These are phyloP conservation scores for Quercus wislizeni DNA, from an alignment of 306 rosid genomes.

Conservation along the genomic window DNA sequence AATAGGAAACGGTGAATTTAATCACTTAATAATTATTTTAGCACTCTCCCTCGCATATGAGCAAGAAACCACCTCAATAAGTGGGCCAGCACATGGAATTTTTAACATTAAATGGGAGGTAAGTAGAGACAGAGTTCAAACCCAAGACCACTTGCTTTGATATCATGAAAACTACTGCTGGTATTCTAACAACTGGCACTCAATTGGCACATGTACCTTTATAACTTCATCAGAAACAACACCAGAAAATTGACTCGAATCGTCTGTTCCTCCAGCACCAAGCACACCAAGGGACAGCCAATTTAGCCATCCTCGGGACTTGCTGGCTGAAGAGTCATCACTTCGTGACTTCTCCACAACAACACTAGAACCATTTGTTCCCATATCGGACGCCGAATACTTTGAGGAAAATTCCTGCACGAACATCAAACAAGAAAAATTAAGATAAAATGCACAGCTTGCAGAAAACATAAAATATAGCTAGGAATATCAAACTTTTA, in stretches of 20 bases:
- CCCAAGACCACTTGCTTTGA: no score
- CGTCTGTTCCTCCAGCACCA: constrained; percentile 98
- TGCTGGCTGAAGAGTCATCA: constrained; percentile 57
- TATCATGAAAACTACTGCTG: no score
- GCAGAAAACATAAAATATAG: not conserved
- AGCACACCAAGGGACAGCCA: constrained; percentile 99
- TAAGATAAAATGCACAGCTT: constrained; percentile 13
- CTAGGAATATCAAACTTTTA: not conserved
- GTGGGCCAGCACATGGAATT: no score
- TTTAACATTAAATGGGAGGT: no score
- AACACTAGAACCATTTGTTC: constrained; percentile 25
- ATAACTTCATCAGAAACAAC: constrained; percentile 86
- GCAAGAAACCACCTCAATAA: no score
- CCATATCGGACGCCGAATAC: constrained; percentile 39
- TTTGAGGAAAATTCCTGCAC: constrained; percentile 57
- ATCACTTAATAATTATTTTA: no score
- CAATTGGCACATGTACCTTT: constrained; percentile 50
- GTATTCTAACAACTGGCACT: constrained; percentile 1
- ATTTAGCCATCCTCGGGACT: constrained; percentile 88
- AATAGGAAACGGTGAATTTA: no score
- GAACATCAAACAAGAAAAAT: not conserved
- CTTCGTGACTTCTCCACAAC: constrained; percentile 45
- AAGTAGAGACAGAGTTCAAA: no score
- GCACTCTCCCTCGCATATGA: no score
- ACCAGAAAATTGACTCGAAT: constrained; percentile 93